Evolutionary conservation across 2,329 filamentous ascomycete species (phyloP), one percentile per base, ranked within the genome.

Genomic region (Lachnum nothofagi): DNA sequence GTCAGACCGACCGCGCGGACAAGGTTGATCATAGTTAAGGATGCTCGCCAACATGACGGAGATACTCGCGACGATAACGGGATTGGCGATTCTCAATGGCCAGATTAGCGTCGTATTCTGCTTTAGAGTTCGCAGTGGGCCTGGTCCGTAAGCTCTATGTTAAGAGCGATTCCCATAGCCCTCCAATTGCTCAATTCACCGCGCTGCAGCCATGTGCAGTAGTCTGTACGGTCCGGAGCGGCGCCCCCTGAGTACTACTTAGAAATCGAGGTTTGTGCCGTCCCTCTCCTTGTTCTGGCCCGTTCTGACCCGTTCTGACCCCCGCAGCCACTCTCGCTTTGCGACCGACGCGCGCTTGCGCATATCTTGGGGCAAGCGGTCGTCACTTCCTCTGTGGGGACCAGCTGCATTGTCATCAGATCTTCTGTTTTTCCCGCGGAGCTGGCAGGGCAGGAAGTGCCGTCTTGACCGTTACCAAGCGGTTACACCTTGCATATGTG

Each of bases 311-410:
- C 24, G 17, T 37, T 34, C 38, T 16, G 20, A 20, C 22, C 22
- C n/a, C 38, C 39, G 25, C 39, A 35, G 23, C 37, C n/a, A 34
- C 38, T 47, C 35, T 48, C 45, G 38, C 33, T 31, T 43, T 16
- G 31, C 38, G 42, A 41, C 42, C 38, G 46, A 33, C 45, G 42
- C 29, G 42, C 48, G 52, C 49, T 49, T 50, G 27, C 48, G 48
- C 49, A 53, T 48, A 43, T 44, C 44, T 33, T 38, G 42, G 19
- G 20, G 22, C 39, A 16, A 48, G 40, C 31, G 33, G 19, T 17
- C 12, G 37, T 5, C 12, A 16, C 20, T 10, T 27, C 5, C 20
- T 45, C 33, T 17, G 29, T 37, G 17, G 33, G 23, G 3, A n/a
- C 3, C 14, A 22, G n/a, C 19, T 40, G 12, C 20, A 24, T 12